Evolutionary conservation across 2,329 filamentous ascomycete species (phyloP).

Genomic region (Penicillium rolfsii): DNA sequence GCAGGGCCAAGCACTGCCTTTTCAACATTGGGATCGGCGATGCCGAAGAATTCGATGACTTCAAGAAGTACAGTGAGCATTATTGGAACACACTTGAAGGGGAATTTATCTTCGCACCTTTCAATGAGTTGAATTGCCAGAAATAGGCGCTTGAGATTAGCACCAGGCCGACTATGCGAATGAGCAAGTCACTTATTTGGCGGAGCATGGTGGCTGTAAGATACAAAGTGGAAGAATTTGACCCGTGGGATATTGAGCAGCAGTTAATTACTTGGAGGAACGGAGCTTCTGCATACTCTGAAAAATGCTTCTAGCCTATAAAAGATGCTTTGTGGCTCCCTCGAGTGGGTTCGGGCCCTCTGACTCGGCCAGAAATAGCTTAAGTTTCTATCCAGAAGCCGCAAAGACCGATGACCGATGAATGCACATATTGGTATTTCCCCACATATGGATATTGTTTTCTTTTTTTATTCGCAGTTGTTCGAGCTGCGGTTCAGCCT

Average conservation of each 20-base stretch:
- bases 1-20: neutral
- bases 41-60: neutral
- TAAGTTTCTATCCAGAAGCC: neutral
- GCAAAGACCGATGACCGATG: neutral
- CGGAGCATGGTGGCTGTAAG: neutral
- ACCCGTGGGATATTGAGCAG: neutral
- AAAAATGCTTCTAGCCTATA: neutral
- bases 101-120: neutral
- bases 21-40: neutral
- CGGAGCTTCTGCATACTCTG: too few species aligned
- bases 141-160: neutral
- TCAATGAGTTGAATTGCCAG: neutral
- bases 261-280: neutral
- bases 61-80: neutral
- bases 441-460: neutral
- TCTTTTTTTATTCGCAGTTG: neutral
- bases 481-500: neutral
- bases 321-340: neutral
- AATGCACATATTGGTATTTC: neutral
- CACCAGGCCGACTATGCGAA: neutral
- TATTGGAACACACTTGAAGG: neutral
- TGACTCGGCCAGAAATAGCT: neutral
- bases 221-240: neutral
- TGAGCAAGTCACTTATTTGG: neutral
- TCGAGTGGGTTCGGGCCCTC: neutral